A percentile compares a stretch with the other conserved stretches of the same genome.
Conservation (phyloP, 176 grass and related monocot species). For the Melocanna baccifera region DNA sequence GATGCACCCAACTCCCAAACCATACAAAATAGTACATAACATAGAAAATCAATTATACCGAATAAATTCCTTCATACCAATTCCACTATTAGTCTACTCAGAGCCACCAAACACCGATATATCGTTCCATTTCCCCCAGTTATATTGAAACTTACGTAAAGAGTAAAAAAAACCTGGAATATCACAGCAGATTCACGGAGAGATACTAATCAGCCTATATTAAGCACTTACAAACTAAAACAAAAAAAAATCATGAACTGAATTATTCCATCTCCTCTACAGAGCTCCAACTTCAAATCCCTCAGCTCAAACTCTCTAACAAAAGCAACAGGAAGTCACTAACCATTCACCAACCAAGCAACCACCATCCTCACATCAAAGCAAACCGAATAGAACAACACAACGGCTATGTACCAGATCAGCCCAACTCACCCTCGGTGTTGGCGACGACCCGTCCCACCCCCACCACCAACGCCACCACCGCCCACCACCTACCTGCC, state of each 20-base stretch:
- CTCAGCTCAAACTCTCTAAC: background rate
- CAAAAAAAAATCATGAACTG: background rate
- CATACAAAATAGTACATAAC: background rate
- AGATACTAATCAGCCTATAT: background rate
- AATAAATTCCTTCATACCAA: background rate
- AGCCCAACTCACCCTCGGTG: constrained; percentile 43
- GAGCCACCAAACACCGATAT: background rate
- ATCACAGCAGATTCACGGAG: background rate
- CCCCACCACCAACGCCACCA: constrained; percentile 9
- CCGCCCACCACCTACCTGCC: constrained; percentile 20
- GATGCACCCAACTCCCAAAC: background rate
- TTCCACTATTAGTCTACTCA: background rate
- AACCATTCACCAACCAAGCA: background rate
- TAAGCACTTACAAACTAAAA: background rate
- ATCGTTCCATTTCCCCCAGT: background rate
- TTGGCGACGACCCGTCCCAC: constrained; percentile 42
- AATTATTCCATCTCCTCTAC: background rate
- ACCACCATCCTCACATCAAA: background rate
- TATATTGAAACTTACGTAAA: background rate
- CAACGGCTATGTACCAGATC: background rate
- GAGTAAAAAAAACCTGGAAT: background rate
- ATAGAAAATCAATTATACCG: background rate
- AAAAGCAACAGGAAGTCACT: background rate
- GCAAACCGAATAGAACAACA: background rate
- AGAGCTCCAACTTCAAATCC: background rate